Evolutionary conservation across 805 yeast species (phyloP).

Genomic region (Lachancea sp.): DNA sequence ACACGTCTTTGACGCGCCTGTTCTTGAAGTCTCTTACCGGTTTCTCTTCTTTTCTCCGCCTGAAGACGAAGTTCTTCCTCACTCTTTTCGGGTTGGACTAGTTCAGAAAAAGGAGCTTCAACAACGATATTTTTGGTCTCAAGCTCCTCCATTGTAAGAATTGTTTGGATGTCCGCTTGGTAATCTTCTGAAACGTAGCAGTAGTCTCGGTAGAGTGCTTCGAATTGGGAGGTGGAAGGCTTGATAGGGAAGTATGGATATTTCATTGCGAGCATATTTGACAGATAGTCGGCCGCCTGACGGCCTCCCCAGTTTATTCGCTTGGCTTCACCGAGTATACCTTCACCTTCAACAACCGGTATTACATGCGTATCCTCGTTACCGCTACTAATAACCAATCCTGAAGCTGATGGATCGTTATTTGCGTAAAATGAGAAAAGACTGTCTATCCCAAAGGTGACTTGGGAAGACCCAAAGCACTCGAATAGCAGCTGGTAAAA

Average conservation of each 20-base stretch:
- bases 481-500: slow-evolving; percentile 84
- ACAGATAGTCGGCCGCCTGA: slow-evolving; percentile 58
- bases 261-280: slow-evolving; percentile 61
- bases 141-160: slow-evolving; percentile 55
- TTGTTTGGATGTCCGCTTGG: slow-evolving; percentile 49
- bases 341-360: slow-evolving; percentile 71
- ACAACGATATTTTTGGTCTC: slow-evolving; percentile 66
- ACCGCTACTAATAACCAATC: slow-evolving; percentile 79
- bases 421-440: slow-evolving; percentile 72
- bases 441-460: slow-evolving; percentile 76
- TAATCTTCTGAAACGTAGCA: slow-evolving; percentile 74
- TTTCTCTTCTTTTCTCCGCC: slow-evolving; percentile 74
- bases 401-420: slow-evolving; percentile 34
- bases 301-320: slow-evolving; percentile 91
- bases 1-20: slow-evolving; percentile 81
- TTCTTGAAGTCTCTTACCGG: slow-evolving; percentile 83
- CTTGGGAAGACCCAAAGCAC: slow-evolving; percentile 66
- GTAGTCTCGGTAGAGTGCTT: slow-evolving; percentile 61
- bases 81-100: slow-evolving; percentile 61
- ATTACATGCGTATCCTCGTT: slow-evolving; percentile 75
- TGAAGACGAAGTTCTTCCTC: slow-evolving; percentile 76
- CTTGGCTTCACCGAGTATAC: slow-evolving; percentile 60
- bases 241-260: slow-evolving; percentile 89
- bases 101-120: slow-evolving; percentile 74
- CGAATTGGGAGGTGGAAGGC: slow-evolving; percentile 55